Evolutionary conservation across 2,329 filamentous ascomycete genomes (phyloP), one percentile per base, ranked within the genome.

Genomic region (Teratosphaeria nubilosa): DNA sequence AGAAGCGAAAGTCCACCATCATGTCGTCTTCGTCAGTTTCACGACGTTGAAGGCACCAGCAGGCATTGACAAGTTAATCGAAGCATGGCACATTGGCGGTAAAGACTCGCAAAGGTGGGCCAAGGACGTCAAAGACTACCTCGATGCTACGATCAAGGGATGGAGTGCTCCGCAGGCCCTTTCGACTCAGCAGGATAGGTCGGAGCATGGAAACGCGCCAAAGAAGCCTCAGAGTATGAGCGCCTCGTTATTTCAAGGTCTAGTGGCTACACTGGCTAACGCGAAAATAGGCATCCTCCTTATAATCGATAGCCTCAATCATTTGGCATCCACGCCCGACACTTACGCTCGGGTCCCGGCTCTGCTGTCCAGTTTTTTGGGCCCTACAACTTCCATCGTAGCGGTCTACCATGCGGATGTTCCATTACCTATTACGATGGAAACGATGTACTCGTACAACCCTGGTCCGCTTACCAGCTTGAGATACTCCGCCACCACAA

Each of bases 371-470:
- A 83, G 82, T 58, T 79, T 86, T 59, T 82, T 90, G 65, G 78
- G 80, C 2, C 86, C 89, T 1, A 70, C 77, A 31, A 82, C 86
- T 37, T 91, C 88, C 5, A 79, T 96, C 50, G 77, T 96, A 6
- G 86, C 85, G 51, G 82, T 87, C 59, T 95, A 95, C 72, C 94
- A 97, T 76, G 78, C 81, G 56, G 92, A 97, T 73, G 80, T 92
- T 3, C 87, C 90, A 1, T 73, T 84, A 13, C n/a, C 56, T 14
- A 37, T 51, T 5, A 76, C 56, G 16, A 10, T 59, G 5, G 34
- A 58, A 56, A 60, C 16, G 14, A 13, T 32, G 25, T 73, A 72
- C 70, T 31, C 73, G 58, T 85, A 89, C 73, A 76, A 82, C 20
- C 90, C 91, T 0, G 76, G 83, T 30, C 84, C 90, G 0, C 78